Conservation (phyloP, 2,329 filamentous ascomycete genomes). For the Monilinia polystroma region DNA sequence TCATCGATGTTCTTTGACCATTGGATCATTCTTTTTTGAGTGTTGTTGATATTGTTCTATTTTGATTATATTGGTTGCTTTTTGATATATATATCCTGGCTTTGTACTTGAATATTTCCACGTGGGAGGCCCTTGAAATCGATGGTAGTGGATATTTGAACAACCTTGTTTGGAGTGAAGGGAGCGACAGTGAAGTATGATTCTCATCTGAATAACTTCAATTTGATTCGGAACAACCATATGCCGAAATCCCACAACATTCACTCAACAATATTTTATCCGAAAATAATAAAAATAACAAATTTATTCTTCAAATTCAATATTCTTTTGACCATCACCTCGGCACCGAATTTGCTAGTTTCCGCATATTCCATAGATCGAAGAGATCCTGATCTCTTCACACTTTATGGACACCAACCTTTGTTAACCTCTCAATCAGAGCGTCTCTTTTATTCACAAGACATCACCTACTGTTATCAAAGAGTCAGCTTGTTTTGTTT, state of each 20-base stretch:
- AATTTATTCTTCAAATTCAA: not conserved
- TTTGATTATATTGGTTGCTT: not conserved
- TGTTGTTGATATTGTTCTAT: not conserved
- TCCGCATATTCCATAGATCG: not conserved
- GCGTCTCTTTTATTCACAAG: not conserved
- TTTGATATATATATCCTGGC: not conserved
- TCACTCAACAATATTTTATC: not conserved
- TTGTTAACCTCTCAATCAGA: not conserved
- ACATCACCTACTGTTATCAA: not conserved
- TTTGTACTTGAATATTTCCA: not conserved
- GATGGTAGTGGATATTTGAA: not conserved
- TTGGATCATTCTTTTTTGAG: not conserved
- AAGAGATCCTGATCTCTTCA: not conserved
- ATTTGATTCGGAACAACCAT: slow-evolving; percentile 4
- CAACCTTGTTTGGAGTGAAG: slow-evolving; percentile 4
- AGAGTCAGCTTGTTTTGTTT: not conserved
- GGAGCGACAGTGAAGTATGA: slow-evolving; percentile 14
- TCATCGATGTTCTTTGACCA: not conserved
- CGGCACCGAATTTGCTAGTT: not conserved
- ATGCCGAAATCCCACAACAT: not conserved
- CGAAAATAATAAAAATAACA: not conserved
- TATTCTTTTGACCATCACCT: not conserved
- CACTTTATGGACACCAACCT: not conserved
- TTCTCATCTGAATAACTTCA: slow-evolving; percentile 9
- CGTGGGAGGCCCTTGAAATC: slow-evolving; percentile 1